Percentiles rank a stretch among this genome's conserved stretches.
phyloP scores from a whole-genome alignment of 768 basidiomycete genomes.

The Candolleomyces efflorescens region DNA sequence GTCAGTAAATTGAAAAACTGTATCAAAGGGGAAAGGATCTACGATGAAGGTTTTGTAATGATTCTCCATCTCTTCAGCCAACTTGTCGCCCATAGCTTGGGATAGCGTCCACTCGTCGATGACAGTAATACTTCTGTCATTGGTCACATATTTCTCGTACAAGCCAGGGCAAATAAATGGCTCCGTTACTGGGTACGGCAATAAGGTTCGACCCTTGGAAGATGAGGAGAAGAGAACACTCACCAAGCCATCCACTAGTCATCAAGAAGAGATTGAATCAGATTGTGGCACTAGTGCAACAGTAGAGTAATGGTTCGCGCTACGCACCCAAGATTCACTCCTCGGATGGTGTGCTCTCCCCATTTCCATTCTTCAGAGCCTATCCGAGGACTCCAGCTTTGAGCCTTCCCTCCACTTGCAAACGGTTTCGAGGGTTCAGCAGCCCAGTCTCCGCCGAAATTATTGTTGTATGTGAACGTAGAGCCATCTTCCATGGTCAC shows the following conservation, averaged over 20 bases:
- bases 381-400: conserved; percentile 73
- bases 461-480: conserved; percentile 73
- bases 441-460: conserved; percentile 82
- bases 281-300: conserved; percentile 26
- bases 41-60: conserved; percentile 49
- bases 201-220: too few relatives aligned
- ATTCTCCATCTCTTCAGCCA: conserved; percentile 63
- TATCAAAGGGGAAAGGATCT: neutral
- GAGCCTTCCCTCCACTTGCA: conserved; percentile 65
- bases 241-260: conserved; percentile 44
- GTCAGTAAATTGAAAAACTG: neutral
- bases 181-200: conserved; percentile 48
- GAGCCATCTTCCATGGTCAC: conserved; percentile 73
- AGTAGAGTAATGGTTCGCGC: conserved; percentile 2
- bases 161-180: conserved; percentile 72
- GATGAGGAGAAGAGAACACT: conserved; percentile 10
- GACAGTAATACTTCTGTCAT: conserved; percentile 35
- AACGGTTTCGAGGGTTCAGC: conserved; percentile 69
- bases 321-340: conserved; percentile 55
- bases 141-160: conserved; percentile 58
- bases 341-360: conserved; percentile 55
- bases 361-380: conserved; percentile 72
- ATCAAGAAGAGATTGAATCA: conserved; percentile 23
- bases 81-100: conserved; percentile 58
- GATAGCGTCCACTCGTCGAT: conserved; percentile 78